These are phyloP conservation scores for Excoecaria cochinchinensis DNA, from an alignment of 345 rosid species.

Conservation along the genomic window DNA sequence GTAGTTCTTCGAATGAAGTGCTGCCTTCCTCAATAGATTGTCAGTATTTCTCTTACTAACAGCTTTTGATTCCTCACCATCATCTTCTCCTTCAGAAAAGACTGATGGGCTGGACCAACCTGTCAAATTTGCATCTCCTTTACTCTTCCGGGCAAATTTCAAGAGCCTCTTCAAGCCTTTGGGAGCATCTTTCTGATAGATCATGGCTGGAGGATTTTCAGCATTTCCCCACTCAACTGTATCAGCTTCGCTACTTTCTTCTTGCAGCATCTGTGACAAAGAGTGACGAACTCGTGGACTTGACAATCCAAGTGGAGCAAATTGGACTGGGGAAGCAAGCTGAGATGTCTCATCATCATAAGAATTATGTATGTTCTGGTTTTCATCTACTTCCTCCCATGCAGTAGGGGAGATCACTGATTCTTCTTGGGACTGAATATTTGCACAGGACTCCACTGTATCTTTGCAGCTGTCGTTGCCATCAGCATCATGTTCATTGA, in stretches of 20 bases:
- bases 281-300: conserved; percentile 66
- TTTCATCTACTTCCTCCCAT: conserved; percentile 65
- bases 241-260: conserved; percentile 64
- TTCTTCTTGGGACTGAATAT: conserved; percentile 39
- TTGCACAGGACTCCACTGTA: conserved; percentile 11
- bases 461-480: conserved; percentile 28
- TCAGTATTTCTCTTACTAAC: conserved; percentile 47
- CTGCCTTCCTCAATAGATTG: conserved; percentile 45
- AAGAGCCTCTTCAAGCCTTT: conserved; percentile 68
- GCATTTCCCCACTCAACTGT: conserved; percentile 63
- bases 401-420: conserved; percentile 53
- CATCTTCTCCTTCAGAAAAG: conserved; percentile 71
- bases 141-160: conserved; percentile 67
- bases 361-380: conserved; percentile 31
- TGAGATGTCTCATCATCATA: conserved; percentile 27
- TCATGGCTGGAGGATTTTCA: conserved; percentile 56
- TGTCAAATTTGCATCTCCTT: conserved; percentile 53
- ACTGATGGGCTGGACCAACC: conserved; percentile 68
- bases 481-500: conserved; percentile 26
- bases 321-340: conserved; percentile 32
- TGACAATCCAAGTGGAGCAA: conserved; percentile 33
- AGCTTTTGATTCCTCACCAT: conserved; percentile 47
- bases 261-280: conserved; percentile 71
- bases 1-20: conserved; percentile 43
- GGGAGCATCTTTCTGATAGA: conserved; percentile 58